phyloP scores from a whole-genome alignment of 2,329 filamentous ascomycete species.

The Seiridium unicorne region DNA sequence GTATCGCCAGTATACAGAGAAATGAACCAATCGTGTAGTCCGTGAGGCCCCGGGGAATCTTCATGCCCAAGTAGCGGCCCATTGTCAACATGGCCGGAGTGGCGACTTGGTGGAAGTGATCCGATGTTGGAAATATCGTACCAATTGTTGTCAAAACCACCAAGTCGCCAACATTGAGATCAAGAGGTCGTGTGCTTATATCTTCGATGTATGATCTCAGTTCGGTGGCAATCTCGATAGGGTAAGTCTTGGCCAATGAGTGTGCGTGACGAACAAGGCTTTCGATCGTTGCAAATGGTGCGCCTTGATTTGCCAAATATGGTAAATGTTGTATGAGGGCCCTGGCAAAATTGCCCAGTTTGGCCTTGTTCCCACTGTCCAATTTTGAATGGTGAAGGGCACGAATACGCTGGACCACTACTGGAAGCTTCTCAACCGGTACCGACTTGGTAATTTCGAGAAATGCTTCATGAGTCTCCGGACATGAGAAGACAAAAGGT shows the following conservation, averaged over 20 bases:
- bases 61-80: slow-evolving; percentile 78
- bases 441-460: slow-evolving; percentile 64
- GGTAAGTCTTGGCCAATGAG: slow-evolving; percentile 84
- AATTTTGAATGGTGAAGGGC: slow-evolving; percentile 91
- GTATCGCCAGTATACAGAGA: slow-evolving; percentile 72
- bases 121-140: slow-evolving; percentile 87
- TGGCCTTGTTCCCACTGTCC: slow-evolving; percentile 79
- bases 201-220: slow-evolving; percentile 72
- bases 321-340: slow-evolving; percentile 64
- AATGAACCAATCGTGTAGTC: slow-evolving; percentile 76
- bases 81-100: slow-evolving; percentile 89
- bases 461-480: slow-evolving; percentile 73
- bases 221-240: slow-evolving; percentile 71
- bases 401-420: slow-evolving; percentile 83
- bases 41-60: slow-evolving; percentile 60
- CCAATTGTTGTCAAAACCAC: slow-evolving; percentile 80
- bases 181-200: slow-evolving; percentile 49
- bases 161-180: slow-evolving; percentile 68
- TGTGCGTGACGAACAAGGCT: slow-evolving; percentile 85
- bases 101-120: slow-evolving; percentile 94
- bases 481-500: slow-evolving; percentile 84
- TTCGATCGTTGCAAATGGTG: slow-evolving; percentile 69
- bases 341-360: slow-evolving; percentile 66
- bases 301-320: slow-evolving; percentile 40
- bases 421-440: slow-evolving; percentile 65